These are phyloP conservation scores for Thielaviopsis ethacetica DNA, from an alignment of 2,329 filamentous ascomycete species.

Conservation along the genomic window DNA sequence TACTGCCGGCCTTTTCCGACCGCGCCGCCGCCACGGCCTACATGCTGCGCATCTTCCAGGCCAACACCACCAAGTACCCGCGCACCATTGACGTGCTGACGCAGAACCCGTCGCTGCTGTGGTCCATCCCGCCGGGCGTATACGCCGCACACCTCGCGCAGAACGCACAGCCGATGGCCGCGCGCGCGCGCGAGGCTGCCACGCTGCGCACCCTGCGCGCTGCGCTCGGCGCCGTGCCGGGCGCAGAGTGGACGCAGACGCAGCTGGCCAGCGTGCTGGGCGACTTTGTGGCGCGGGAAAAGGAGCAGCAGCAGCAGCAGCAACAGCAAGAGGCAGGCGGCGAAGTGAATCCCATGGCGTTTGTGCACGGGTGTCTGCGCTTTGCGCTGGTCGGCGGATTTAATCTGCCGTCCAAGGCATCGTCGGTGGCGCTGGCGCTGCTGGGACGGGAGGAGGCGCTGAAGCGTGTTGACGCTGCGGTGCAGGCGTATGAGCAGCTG, in stretches of 20 bases:
- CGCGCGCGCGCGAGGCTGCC: neutral
- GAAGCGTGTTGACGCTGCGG: slow-evolving; percentile 4
- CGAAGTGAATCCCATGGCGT: neutral
- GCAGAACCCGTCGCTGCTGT: slow-evolving; percentile 23
- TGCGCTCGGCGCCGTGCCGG: slow-evolving; percentile 15
- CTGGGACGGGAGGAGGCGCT: slow-evolving; percentile 21
- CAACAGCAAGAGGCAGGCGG: too few species aligned
- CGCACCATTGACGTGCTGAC: slow-evolving; percentile 14
- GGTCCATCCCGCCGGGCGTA: slow-evolving; percentile 19
- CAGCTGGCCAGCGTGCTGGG: slow-evolving; percentile 16
- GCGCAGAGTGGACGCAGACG: slow-evolving; percentile 14
- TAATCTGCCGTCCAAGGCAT: slow-evolving; percentile 10
- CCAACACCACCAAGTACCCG: slow-evolving; percentile 10
- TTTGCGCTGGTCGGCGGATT: slow-evolving; percentile 11
- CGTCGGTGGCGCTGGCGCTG: slow-evolving; percentile 18
- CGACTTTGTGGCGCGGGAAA: neutral
- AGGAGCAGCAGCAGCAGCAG: neutral
- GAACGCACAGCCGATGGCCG: neutral
- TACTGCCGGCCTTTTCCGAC: neutral
- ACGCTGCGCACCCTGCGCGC: slow-evolving; percentile 10
- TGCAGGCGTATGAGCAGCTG: neutral
- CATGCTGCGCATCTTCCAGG: slow-evolving; percentile 7
- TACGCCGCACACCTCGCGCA: slow-evolving; percentile 14
- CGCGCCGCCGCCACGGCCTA: slow-evolving; percentile 4
- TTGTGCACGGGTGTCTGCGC: slow-evolving; percentile 7